Evolutionary conservation across 495 filamentous ascomycete species (phyloP).

Genomic region (Xylaria longipes): DNA sequence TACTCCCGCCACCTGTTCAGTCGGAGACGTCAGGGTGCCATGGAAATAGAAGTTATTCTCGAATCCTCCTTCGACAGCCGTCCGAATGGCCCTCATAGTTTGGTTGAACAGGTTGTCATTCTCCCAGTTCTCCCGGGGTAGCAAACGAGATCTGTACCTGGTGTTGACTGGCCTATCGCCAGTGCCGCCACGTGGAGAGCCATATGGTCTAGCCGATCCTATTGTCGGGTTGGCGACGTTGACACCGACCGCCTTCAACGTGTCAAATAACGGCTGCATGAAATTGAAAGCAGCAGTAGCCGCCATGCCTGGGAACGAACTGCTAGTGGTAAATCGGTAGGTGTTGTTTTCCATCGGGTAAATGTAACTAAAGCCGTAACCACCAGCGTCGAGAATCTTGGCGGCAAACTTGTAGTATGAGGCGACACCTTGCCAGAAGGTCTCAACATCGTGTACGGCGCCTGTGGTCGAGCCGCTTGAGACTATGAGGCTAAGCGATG

Average conservation of each 20-base stretch:
- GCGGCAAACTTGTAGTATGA: slow-evolving; percentile 50
- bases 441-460: slow-evolving; percentile 37
- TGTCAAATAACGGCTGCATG: slow-evolving; percentile 43
- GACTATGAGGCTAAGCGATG: slow-evolving; percentile 47
- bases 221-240: slow-evolving; percentile 35
- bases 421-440: slow-evolving; percentile 57
- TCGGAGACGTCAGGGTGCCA: slow-evolving; percentile 51
- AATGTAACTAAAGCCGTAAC: slow-evolving; percentile 53
- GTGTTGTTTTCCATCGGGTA: slow-evolving; percentile 33
- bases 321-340: slow-evolving; percentile 41
- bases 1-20: slow-evolving; percentile 37
- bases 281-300: slow-evolving; percentile 31
- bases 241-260: slow-evolving; percentile 41
- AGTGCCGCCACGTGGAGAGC: slow-evolving; percentile 36
- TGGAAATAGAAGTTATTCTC: slow-evolving; percentile 51
- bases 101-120: slow-evolving; percentile 51
- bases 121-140: slow-evolving; percentile 57
- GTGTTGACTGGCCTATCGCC: slow-evolving; percentile 38
- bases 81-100: slow-evolving; percentile 53
- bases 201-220: slow-evolving; percentile 27
- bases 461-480: slow-evolving; percentile 29
- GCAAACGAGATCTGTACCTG: slow-evolving; percentile 54
- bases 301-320: slow-evolving; percentile 36
- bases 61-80: slow-evolving; percentile 55
- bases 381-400: slow-evolving; percentile 48